Evolutionary conservation across 495 filamentous ascomycete genomes (phyloP).

Genomic region (Talaromyces thailandensis): DNA sequence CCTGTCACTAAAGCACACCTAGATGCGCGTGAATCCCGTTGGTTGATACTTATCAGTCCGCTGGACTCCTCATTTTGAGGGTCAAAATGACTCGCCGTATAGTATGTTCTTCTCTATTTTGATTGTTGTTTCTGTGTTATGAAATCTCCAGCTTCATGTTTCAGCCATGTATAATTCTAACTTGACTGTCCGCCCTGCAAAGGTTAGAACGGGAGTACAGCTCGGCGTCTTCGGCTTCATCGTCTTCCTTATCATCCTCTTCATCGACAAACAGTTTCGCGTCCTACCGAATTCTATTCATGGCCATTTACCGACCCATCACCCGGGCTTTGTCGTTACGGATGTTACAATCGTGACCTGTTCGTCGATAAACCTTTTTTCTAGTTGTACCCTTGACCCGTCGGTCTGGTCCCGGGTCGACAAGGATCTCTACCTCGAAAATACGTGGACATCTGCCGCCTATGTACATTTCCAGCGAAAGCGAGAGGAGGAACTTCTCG

Average conservation of each 20-base stretch:
- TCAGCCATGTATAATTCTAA: not conserved
- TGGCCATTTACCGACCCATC: slow-evolving; percentile 72
- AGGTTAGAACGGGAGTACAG: slow-evolving; percentile 78
- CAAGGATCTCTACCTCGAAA: slow-evolving; percentile 81
- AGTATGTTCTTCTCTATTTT: slow-evolving; percentile 18
- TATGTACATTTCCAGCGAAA: slow-evolving; percentile 81
- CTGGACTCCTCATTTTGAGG: not conserved
- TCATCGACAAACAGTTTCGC: slow-evolving; percentile 73
- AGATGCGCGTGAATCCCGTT: not conserved
- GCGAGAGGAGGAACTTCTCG: slow-evolving; percentile 74
- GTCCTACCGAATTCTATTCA: slow-evolving; percentile 78
- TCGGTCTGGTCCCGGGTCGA: slow-evolving; percentile 74
- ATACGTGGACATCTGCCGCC: slow-evolving; percentile 64
- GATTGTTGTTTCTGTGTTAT: slow-evolving; percentile 4
- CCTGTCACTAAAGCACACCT: not conserved
- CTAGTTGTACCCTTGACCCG: slow-evolving; percentile 69
- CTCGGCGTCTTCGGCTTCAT: slow-evolving; percentile 57
- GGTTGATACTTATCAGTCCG: not conserved
- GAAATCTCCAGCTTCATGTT: not conserved
- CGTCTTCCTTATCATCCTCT: slow-evolving; percentile 58
- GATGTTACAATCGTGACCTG: slow-evolving; percentile 82
- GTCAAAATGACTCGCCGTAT: slow-evolving; percentile 38
- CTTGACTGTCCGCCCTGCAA: not conserved
- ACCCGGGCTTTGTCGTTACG: slow-evolving; percentile 72
- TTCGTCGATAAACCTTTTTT: slow-evolving; percentile 64